Evolutionary conservation across 768 basidiomycete species (phyloP), one percentile per base, ranked within the genome.

Genomic region (Sporobolomyces roseus): DNA sequence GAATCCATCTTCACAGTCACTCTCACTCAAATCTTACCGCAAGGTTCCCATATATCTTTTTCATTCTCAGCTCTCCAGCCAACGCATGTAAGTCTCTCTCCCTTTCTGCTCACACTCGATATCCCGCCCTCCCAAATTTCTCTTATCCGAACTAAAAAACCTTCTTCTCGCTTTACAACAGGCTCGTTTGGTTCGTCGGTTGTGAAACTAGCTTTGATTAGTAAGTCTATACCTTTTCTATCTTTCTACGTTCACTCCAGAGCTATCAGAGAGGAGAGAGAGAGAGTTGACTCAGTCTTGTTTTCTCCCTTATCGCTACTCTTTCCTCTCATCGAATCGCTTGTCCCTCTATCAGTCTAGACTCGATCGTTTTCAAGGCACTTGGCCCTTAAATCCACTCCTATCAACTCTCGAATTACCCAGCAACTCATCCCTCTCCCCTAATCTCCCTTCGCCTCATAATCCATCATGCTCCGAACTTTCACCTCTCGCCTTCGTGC

Each of bases 401-500:
- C n/a, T n/a, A n/a, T n/a, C n/a, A 29, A 4, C 8, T n/a, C 60
- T 30, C 36, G 30, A 25, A 19, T 23, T 29, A 25, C 21, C 7
- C 55, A 23, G 52, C 53, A 29, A 43, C 50, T 29, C 35, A n/a
- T 23, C 33, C 55, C 45, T 48, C 56, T 27, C 35, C 30, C 46
- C 23, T 1, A 27, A 21, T 23, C 65, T 19, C 19, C 8, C 70
- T 19, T 19, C 38, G 17, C 38, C 38, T 41, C 38, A 41, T 29
- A 48, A 27, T 14, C 16, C 33, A 61, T 10, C 66, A 73, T 73
- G 71, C 67, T 73, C 50, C 71, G 71, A 55, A 73, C 56, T 41
- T 53, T 73, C 65, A 52, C 71, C 35, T 63, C 67, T 30, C 67
- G 67, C 46, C 45, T 66, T 33, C 55, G 63, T n/a, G 17, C 48